phyloP scores from a whole-genome alignment of 192 early-diverging fungal genomes.

The Backusella tuberculispora region DNA sequence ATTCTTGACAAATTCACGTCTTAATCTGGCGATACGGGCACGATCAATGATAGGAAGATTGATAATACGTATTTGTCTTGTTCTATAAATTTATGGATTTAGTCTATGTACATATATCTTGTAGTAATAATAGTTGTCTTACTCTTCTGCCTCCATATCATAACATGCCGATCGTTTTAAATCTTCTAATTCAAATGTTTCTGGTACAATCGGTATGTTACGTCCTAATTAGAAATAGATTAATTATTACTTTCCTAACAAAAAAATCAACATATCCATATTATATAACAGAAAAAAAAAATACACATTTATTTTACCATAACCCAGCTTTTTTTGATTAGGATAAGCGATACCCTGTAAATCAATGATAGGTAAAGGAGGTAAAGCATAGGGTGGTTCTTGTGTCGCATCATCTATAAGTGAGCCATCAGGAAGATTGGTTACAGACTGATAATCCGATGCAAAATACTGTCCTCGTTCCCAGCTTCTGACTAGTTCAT shows the following conservation, averaged over 20 bases:
- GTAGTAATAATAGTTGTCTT: constrained; percentile 19
- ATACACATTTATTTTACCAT: constrained; percentile 28
- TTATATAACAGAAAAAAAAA: no score
- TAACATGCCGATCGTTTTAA: constrained; percentile 41
- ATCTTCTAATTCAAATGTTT: constrained; percentile 57
- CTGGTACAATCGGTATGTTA: constrained; percentile 53
- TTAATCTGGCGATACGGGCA: constrained; percentile 27
- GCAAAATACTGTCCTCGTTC: constrained; percentile 75
- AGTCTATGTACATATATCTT: neutral
- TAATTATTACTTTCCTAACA: neutral
- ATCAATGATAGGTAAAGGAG: constrained; percentile 62
- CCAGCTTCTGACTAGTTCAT: constrained; percentile 52
- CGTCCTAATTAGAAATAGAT: constrained; percentile 44
- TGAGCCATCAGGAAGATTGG: constrained; percentile 63
- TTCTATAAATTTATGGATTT: neutral
- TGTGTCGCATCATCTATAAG: constrained; percentile 77
- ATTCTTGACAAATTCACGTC: constrained; percentile 40
- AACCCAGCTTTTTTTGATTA: constrained; percentile 57
- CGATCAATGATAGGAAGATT: constrained; percentile 31
- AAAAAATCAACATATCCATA: no score
- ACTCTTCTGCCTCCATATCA: constrained; percentile 49
- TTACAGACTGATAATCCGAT: constrained; percentile 74
- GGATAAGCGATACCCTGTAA: constrained; percentile 71
- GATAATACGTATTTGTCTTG: neutral
- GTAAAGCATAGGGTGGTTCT: constrained; percentile 64